A percentile compares a stretch with the other conserved stretches of the same genome.
phyloP scores from a whole-genome alignment of 345 rosid species.

The Acer yangbiense region DNA sequence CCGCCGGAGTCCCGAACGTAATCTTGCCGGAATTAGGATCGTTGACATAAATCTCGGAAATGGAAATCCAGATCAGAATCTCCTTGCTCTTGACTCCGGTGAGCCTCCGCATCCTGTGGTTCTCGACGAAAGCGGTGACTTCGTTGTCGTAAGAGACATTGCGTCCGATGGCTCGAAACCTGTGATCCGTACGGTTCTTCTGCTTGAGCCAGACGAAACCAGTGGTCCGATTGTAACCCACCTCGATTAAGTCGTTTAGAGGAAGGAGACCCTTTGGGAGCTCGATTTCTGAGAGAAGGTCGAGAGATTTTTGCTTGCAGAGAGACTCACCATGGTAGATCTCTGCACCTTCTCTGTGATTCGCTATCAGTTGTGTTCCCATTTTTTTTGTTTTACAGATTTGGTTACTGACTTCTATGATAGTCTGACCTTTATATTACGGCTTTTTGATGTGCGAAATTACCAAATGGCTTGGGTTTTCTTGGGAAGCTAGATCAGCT shows the following conservation, averaged over 20 bases:
- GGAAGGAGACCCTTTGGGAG: constrained; percentile 65
- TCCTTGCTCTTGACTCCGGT: constrained; percentile 63
- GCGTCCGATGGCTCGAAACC: constrained; percentile 39
- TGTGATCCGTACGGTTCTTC: constrained; percentile 41
- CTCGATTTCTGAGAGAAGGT: constrained; percentile 42
- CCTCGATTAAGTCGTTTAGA: constrained; percentile 49
- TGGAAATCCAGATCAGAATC: constrained; percentile 56
- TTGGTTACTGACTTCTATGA: too few relatives aligned
- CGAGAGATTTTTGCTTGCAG: constrained; percentile 51
- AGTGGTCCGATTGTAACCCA: constrained; percentile 48
- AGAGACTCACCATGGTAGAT: constrained; percentile 43
- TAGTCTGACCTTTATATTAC: too few relatives aligned
- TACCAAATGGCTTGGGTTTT: too few relatives aligned
- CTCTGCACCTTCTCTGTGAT: constrained; percentile 50
- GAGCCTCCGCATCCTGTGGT: constrained; percentile 45
- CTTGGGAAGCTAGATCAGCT: too few relatives aligned
- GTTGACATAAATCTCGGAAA: constrained; percentile 49
- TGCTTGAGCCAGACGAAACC: constrained; percentile 74
- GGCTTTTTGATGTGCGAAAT: too few relatives aligned
- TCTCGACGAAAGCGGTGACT: constrained; percentile 53
- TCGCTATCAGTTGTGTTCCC: constrained; percentile 32
- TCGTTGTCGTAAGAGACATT: constrained; percentile 53
- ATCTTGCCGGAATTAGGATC: constrained; percentile 37
- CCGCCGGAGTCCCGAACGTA: constrained; percentile 44
- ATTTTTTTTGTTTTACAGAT: constrained; percentile 4